Base-by-base conservation (phyloP, 352 stramenopile species). In the Phytophthora foliorum region DNA sequence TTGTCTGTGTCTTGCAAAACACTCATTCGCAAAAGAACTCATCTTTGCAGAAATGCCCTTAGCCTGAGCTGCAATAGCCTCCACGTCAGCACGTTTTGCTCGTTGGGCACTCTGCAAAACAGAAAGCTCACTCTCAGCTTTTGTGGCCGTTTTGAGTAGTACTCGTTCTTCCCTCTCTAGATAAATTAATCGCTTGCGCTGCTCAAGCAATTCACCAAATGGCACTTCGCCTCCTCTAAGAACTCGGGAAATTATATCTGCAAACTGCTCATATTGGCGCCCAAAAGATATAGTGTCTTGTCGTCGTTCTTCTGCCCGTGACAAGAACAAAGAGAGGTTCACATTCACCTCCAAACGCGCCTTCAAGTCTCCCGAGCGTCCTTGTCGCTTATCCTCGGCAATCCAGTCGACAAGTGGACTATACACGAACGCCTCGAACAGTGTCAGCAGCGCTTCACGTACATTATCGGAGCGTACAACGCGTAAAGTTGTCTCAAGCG, bases 371-470 rank as follows among this genome's bases (percentile, higher is more conserved):
- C 69, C 75, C 17, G 67, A 74, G 17, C 63, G 53, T 19, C 74
- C 71, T 29, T 71, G 75, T 32, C 75, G 63, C 38, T 67, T 80
- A 31, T 85, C 80, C 9, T 82, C 81, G 17, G 57, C 54, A 29
- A 78, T 80, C 90, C 90, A 97, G 49, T 97, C 86, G 6, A 86
- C 75, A 3, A 97, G 74, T 21, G 90, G 90, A 13, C 93, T 89
- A 61, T 97, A 96, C 45, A 95, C 87, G 44, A 97, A 97, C 14
- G 89, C 86, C 44, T 97, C 88, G 19, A 97, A 68, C 27, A 97
- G 55, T 29, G 84, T 82, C 16, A 96, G 52, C 27, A 96, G 66
- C 0, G 84, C 77, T 70, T 96, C 88, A 9, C 88, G 84, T 31
- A 87, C 79, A 31, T 88, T 66, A 5, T 79, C 62, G 8, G 88